These are phyloP conservation scores for Xerocomus nothofagi DNA, from an alignment of 1,284 basidiomycete genomes.

Conservation along the genomic window DNA sequence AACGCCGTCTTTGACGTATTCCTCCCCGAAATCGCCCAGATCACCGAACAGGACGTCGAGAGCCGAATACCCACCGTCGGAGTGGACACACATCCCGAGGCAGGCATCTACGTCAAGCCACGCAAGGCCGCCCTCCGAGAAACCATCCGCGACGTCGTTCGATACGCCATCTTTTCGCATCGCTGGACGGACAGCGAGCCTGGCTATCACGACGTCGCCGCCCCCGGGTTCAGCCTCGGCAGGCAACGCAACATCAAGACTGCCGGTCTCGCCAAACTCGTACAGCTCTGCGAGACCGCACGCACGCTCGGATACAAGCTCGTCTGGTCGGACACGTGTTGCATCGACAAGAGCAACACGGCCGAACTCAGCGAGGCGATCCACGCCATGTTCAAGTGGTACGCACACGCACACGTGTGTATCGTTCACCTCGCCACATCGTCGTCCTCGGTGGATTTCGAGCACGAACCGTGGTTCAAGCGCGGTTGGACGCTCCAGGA, in stretches of 20 bases:
- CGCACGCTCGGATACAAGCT: conserved; percentile 15
- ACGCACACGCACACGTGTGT: conserved; percentile 26
- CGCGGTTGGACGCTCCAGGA: conserved; percentile 33
- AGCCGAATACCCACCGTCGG: neutral
- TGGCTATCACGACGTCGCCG: conserved; percentile 19
- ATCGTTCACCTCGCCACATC: conserved; percentile 29
- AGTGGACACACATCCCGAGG: conserved; percentile 11
- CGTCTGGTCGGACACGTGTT: conserved; percentile 32
- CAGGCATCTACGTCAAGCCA: conserved; percentile 16
- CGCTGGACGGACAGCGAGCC: conserved; percentile 30
- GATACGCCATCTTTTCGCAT: conserved; percentile 31
- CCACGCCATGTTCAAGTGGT: conserved; percentile 33
- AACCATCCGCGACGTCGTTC: conserved; percentile 21
- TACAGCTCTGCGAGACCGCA: conserved; percentile 23
- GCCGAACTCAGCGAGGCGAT: conserved; percentile 31
- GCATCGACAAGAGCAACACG: conserved; percentile 22
- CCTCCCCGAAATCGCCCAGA: conserved; percentile 14
- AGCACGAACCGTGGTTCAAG: conserved; percentile 28
- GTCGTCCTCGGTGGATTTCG: conserved; percentile 12
- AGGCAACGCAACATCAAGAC: conserved; percentile 5
- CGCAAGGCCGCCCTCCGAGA: conserved; percentile 18
- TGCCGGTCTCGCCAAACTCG: conserved; percentile 18
- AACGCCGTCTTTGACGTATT: conserved; percentile 20
- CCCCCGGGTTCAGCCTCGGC: neutral
- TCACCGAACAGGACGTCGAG: conserved; percentile 20